Evolutionary conservation across 345 rosid species (phyloP).

Genomic region (Raphanus raphanistrum): DNA sequence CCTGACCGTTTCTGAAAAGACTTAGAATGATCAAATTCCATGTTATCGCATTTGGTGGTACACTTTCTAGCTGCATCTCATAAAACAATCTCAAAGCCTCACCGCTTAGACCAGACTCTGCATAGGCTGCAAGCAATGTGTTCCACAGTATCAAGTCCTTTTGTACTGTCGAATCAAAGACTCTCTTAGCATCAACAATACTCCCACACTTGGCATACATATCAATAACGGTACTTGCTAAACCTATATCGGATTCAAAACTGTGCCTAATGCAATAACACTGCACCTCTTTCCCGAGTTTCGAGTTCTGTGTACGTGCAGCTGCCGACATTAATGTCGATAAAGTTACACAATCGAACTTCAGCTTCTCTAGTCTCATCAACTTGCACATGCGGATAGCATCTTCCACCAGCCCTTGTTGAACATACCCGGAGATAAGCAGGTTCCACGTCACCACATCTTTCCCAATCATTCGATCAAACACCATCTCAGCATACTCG

Average conservation of each 20-base stretch:
- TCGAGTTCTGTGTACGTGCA: slow-evolving; percentile 42
- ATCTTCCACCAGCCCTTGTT: slow-evolving; percentile 44
- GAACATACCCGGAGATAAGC: slow-evolving; percentile 64
- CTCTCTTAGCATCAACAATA: slow-evolving; percentile 48
- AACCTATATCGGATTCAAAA: slow-evolving; percentile 53
- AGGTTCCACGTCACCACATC: slow-evolving; percentile 86
- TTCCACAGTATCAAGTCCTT: slow-evolving; percentile 68
- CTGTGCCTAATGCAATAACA: slow-evolving; percentile 65
- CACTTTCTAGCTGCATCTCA: slow-evolving; percentile 71
- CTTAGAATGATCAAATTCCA: slow-evolving; percentile 71
- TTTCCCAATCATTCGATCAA: slow-evolving; percentile 48
- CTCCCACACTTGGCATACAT: slow-evolving; percentile 71
- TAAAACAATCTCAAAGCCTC: slow-evolving; percentile 69
- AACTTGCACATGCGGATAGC: slow-evolving; percentile 53
- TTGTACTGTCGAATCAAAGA: slow-evolving; percentile 49
- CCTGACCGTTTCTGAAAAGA: slow-evolving; percentile 52
- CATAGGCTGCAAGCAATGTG: slow-evolving; percentile 61
- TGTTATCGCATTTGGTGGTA: slow-evolving; percentile 57
- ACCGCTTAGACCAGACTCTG: slow-evolving; percentile 51
- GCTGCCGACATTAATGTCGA: slow-evolving; percentile 61
- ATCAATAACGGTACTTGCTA: slow-evolving; percentile 49
- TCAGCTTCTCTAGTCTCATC: slow-evolving; percentile 55
- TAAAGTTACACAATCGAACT: slow-evolving; percentile 68
- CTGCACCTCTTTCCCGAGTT: slow-evolving; percentile 62
- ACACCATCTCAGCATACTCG: slow-evolving; percentile 64